A percentile compares a stretch with the other conserved stretches of the same genome.
phyloP scores from a whole-genome alignment of 495 filamentous ascomycete genomes.

The Xanthoparmelia taractica region DNA sequence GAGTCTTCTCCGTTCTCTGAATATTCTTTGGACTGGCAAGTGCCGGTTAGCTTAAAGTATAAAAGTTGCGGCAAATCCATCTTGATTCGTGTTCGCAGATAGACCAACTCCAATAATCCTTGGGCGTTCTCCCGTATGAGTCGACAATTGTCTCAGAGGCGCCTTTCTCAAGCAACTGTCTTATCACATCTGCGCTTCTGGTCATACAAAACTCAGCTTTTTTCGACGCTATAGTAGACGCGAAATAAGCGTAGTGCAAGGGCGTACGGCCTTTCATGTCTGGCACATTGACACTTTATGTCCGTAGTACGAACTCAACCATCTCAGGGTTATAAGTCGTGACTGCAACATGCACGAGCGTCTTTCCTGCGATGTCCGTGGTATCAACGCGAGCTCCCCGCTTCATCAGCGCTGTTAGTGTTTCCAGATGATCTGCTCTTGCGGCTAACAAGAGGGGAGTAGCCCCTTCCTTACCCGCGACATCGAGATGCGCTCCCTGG shows the following conservation, averaged over 20 bases:
- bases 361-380: not conserved
- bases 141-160: not conserved
- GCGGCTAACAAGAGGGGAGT: conserved; percentile 7
- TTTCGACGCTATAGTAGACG: not conserved
- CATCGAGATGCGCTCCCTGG: conserved; percentile 1
- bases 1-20: no score
- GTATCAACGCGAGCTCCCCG: conserved; percentile 4
- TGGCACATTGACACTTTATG: conserved; percentile 5
- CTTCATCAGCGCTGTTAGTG: conserved; percentile 1
- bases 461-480: not conserved
- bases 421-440: not conserved
- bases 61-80: not conserved
- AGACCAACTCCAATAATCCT: not conserved
- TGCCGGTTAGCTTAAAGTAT: no score
- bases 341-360: conserved; percentile 9
- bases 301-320: not conserved
- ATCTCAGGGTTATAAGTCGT: not conserved
- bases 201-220: no score
- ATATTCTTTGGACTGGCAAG: not conserved
- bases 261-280: conserved; percentile 11
- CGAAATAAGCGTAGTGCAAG: conserved; percentile 14
- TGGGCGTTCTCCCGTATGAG: not conserved
- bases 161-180: not conserved
- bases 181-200: not conserved
- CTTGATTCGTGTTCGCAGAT: not conserved